These are phyloP conservation scores for Quercus ilex DNA, from an alignment of 306 rosid genomes.

Conservation along the genomic window DNA sequence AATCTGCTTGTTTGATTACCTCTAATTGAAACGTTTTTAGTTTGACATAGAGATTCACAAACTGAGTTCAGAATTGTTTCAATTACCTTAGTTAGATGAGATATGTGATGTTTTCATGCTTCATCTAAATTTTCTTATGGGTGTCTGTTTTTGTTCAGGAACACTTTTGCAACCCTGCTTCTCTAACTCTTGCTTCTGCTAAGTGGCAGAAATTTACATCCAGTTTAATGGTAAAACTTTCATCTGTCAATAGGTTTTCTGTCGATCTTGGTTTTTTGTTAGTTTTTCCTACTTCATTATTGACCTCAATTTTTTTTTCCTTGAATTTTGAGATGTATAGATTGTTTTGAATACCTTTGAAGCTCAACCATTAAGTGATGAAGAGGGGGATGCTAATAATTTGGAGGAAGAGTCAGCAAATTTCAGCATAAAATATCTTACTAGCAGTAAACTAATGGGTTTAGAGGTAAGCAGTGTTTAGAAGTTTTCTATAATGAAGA, in stretches of 20 bases:
- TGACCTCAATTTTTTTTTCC: constrained; percentile 5
- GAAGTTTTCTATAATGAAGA: constrained; percentile 8
- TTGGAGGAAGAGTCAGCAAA: constrained; percentile 84
- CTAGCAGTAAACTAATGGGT: constrained; percentile 96
- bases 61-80: not conserved
- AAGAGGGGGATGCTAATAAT: constrained; percentile 88
- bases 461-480: constrained; percentile 62
- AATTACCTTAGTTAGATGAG: not conserved
- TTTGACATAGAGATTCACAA: not conserved
- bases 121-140: constrained; percentile 1
- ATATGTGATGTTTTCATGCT: not conserved
- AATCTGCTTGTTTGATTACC: not conserved
- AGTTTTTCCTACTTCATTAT: constrained; percentile 2
- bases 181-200: constrained; percentile 51
- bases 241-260: constrained; percentile 9
- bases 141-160: constrained; percentile 54
- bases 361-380: constrained; percentile 95
- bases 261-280: not conserved
- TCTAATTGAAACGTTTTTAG: not conserved
- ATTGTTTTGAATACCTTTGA: constrained; percentile 84
- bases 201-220: constrained; percentile 92
- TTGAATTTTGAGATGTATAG: constrained; percentile 38
- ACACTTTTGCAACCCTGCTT: constrained; percentile 75
- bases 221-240: constrained; percentile 59
- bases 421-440: constrained; percentile 97